Percentiles rank a stretch among this genome's conserved stretches.
Evolutionary conservation across 768 basidiomycete genomes (phyloP).

Genomic region (Suillus discolor): DNA sequence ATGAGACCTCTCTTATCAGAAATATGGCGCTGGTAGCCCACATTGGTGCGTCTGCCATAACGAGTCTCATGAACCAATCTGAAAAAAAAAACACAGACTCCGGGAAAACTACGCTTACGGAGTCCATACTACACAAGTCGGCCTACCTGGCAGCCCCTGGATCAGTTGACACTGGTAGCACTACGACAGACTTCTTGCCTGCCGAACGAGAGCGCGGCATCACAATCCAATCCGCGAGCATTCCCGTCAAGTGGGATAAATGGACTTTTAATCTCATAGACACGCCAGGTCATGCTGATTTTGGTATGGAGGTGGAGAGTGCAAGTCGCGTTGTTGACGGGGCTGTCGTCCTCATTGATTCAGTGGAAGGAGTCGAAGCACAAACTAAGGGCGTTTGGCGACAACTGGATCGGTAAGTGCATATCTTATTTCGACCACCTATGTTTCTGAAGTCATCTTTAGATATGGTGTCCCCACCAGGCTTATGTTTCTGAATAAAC

Average conservation of each 20-base stretch:
- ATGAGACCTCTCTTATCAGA: constrained; percentile 49
- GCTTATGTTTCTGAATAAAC: constrained; percentile 84
- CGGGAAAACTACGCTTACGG: constrained; percentile 87
- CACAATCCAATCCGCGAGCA: constrained; percentile 91
- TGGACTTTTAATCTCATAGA: constrained; percentile 90
- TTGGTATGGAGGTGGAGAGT: constrained; percentile 96
- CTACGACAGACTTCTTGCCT: constrained; percentile 87
- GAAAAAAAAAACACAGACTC: constrained; percentile 56
- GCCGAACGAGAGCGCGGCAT: constrained; percentile 90
- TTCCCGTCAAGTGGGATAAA: constrained; percentile 82
- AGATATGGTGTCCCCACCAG: constrained; percentile 83
- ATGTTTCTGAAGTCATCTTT: constrained; percentile 8
- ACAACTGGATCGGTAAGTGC: constrained; percentile 77
- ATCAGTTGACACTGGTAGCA: constrained; percentile 88
- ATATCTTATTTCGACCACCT: constrained; percentile 17
- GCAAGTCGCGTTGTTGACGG: constrained; percentile 90
- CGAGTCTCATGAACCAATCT: not conserved
- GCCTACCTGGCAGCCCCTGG: constrained; percentile 73
- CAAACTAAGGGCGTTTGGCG: constrained; percentile 90
- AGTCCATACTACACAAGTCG: constrained; percentile 81
- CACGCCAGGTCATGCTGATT: constrained; percentile 91
- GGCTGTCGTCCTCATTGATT: constrained; percentile 85
- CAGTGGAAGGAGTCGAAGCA: constrained; percentile 89
- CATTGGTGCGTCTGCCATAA: constrained; percentile 56
- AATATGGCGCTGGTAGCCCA: constrained; percentile 91